Evolutionary conservation across 768 basidiomycete genomes (phyloP).

Genomic region (Serendipita vermifera): DNA sequence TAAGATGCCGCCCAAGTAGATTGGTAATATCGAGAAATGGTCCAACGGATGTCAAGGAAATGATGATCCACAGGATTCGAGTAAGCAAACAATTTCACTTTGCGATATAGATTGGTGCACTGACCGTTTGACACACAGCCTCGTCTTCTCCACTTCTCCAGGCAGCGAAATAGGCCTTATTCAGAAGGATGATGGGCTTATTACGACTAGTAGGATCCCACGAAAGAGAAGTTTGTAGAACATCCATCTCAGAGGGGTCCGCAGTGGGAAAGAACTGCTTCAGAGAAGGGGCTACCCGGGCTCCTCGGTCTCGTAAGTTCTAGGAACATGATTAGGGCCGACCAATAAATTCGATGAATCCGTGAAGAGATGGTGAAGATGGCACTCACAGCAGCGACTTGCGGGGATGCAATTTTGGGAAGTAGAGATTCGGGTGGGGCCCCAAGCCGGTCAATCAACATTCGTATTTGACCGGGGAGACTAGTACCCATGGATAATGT

Average conservation of each 20-base stretch:
- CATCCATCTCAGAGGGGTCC: not conserved
- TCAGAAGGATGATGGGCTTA: not conserved
- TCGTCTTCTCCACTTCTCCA: conserved; percentile 1
- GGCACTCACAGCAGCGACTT: not conserved
- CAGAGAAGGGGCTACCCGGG: not conserved
- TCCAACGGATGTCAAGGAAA: no score
- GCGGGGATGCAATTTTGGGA: not conserved
- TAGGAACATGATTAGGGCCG: no score
- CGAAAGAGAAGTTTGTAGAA: not conserved
- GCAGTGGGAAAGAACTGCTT: not conserved
- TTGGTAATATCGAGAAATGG: no score
- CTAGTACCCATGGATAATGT: no score
- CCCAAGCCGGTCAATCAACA: not conserved
- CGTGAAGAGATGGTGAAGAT: no score
- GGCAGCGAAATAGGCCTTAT: not conserved
- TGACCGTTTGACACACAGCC: not conserved
- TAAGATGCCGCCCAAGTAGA: no score
- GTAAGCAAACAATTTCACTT: no score
- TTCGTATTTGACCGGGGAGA: conserved; percentile 6
- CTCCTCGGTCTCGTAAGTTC: not conserved
- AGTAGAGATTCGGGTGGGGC: not conserved
- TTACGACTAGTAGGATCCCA: conserved; percentile 2
- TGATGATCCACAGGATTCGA: no score
- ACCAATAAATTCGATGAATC: no score
- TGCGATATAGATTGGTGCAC: no score